Evolutionary conservation across 2,329 filamentous ascomycete species (phyloP), one percentile per base, ranked within the genome.

Genomic region (Trichoderma sp.): DNA sequence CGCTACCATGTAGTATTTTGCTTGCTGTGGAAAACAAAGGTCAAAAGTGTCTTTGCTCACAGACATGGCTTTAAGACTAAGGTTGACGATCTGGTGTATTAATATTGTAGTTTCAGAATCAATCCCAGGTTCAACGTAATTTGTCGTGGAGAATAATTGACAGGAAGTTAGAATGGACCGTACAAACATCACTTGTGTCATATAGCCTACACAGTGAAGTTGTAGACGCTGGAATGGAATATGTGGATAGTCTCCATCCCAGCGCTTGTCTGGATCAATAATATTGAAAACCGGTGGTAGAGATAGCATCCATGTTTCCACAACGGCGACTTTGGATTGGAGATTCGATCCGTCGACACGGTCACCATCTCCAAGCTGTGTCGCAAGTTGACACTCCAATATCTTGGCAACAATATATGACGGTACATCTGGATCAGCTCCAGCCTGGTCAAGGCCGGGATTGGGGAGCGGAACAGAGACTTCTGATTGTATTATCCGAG

Each of bases 61-160:
- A n/a, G 64, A 24, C 64, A 66, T 66, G n/a, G 64, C 64, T 30
- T 59, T 51, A 2, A 66, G 28, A 34, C 64, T 66, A 37, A 59
- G n/a, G 21, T 59, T 30, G 30, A 66, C 18, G 14, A 52, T 24
- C 26, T 30, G 64, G 3, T 56, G 28, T 11, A 51, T 24, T 14
- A 66, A 5, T 16, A 30, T 26, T 16, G 28, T 37, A 4, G 11
- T 59, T 66, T 51, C 64, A 1, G 39, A 16, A 11, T 32, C 21
- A 66, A 30, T 11, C 18, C n/a, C 24, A 24, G 24, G 1, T 26
- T 4, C 51, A 13, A 21, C 5, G 26, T 11, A 7, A 14, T 14
- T 5, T 63, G 4, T 26, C 5, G 46, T 3, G 11, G 54, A 59
- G 14, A 59, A 59, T 21, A 51, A 11, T 5, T 32, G 39, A 8